A percentile compares a stretch with the other conserved stretches of the same genome.
These are phyloP conservation scores for Fusarium staphyleae DNA, from an alignment of 2,329 filamentous ascomycete species.

Conservation along the genomic window DNA sequence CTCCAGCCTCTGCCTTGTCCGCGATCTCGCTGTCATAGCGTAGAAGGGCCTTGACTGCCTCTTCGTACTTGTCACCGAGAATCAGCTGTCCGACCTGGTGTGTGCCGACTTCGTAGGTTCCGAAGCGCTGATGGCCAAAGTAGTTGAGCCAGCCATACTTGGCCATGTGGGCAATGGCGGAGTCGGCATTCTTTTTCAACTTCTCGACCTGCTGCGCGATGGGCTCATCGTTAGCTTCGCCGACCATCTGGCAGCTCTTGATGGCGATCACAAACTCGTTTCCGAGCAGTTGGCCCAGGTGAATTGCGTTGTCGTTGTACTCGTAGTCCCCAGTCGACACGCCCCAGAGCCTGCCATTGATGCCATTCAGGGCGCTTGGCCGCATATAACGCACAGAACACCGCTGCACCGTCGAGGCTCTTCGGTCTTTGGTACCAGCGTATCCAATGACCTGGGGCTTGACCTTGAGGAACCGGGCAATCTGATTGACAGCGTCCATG, in stretches of 20 bases:
- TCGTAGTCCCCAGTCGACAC: conserved; percentile 80
- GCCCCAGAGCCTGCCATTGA: conserved; percentile 70
- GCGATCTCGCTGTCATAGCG: conserved; percentile 71
- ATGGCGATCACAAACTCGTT: conserved; percentile 95
- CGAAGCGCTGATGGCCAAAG: conserved; percentile 96
- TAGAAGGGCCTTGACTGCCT: conserved; percentile 79
- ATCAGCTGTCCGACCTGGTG: conserved; percentile 86
- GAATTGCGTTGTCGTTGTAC: conserved; percentile 74
- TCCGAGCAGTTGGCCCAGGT: conserved; percentile 82
- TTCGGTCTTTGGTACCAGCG: conserved; percentile 89
- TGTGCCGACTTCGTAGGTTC: conserved; percentile 84
- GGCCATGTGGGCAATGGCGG: conserved; percentile 71
- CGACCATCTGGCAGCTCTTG: conserved; percentile 76
- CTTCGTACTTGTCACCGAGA: conserved; percentile 80
- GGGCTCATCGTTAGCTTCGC: conserved; percentile 42
- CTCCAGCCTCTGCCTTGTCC: conserved; percentile 50
- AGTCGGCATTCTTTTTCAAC: conserved; percentile 53
- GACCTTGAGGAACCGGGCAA: conserved; percentile 76
- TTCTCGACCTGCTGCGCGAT: conserved; percentile 42
- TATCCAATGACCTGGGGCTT: conserved; percentile 76
- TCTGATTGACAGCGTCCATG: conserved; percentile 84
- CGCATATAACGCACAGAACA: conserved; percentile 68
- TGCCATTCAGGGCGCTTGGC: conserved; percentile 65
- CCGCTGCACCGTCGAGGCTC: conserved; percentile 84
- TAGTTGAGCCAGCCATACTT: conserved; percentile 93